These are phyloP conservation scores for Juglanconis juglandina DNA, from an alignment of 2,329 filamentous ascomycete genomes.

Conservation along the genomic window DNA sequence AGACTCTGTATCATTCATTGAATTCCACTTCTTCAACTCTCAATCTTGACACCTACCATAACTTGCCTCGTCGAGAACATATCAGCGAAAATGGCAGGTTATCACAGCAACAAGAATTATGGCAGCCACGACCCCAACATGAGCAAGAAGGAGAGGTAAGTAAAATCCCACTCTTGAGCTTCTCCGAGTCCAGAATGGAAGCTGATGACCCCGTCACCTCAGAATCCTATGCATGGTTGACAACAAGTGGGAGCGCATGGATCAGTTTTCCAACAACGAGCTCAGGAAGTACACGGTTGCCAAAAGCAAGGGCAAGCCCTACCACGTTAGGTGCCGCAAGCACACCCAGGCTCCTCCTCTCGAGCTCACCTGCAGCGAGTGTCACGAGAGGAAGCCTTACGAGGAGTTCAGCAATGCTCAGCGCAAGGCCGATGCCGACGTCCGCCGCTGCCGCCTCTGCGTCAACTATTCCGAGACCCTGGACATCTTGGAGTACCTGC, in stretches of 20 bases:
- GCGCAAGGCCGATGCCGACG: neutral
- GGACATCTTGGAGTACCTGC: neutral
- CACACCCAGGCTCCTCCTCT: neutral
- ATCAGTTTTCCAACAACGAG: conserved; percentile 15
- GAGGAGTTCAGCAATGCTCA: conserved; percentile 9
- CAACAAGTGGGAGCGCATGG: conserved; percentile 9
- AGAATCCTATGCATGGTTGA: conserved; percentile 14
- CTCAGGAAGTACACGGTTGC: conserved; percentile 10
- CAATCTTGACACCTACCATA: neutral
- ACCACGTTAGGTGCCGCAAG: conserved; percentile 13
- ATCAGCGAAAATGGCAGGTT: neutral
- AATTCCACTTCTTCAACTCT: neutral
- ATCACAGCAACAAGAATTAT: neutral
- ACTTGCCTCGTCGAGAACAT: neutral
- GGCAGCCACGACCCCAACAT: conserved; percentile 3
- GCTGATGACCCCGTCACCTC: neutral
- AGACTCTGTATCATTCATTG: neutral
- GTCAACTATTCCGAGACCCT: conserved; percentile 9
- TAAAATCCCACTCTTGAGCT: neutral
- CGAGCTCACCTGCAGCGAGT: conserved; percentile 11
- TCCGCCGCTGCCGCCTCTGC: conserved; percentile 13
- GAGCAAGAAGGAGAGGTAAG: neutral
- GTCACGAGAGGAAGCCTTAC: neutral
- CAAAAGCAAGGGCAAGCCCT: neutral
- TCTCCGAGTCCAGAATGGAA: neutral